Base-by-base conservation (phyloP, 495 filamentous ascomycete species). In the Podospora pseudoanserina region DNA sequence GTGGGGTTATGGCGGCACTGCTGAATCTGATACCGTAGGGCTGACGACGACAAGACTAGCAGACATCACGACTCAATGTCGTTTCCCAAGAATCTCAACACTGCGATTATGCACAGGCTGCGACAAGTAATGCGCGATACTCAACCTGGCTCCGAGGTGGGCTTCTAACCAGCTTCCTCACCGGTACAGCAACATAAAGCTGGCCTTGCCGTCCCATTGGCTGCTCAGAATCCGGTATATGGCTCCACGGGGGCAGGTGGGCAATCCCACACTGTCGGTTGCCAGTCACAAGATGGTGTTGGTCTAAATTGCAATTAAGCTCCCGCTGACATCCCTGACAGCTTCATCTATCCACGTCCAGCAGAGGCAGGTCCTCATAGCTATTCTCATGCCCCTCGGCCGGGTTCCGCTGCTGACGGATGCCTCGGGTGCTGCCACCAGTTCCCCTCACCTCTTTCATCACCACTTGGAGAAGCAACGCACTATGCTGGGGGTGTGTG, bases 271-370 rank as follows among this genome's bases (percentile, higher is more conserved):
- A 68, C 23, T 54, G 70, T 63, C 70, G 71, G 74, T 63, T 70
- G 70, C 58, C 65, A 72, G 72, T 76, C 71, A 78, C 71, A 67
- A 71, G 73, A 70, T 73, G 71, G 73, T 69, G 75, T 70, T 30
- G 58, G 56, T 65, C 66, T 67, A 74, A 70, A 77, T 73, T 74
- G 73, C 73, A 76, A 78, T 78, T 59, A 72, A 71, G 58, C 60
- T 76, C 71, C 74, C 73, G 71, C 68, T 65, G 55, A 58, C 1
- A 63, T 68, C 67, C 74, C 70, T 69, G 68, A 61, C 30, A 26
- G 30, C 30, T 44, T 54, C 63, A 73, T 66, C 64, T 68, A 67
- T 58, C n/a, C 7, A 58, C 6, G 6, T 58, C 67, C 34, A 65
- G 55, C 67, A 64, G 61, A 68, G 58, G 54, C 64, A 54, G 32